Conservation (phyloP, 1,284 basidiomycete genomes). For the Melampsora medusae region DNA sequence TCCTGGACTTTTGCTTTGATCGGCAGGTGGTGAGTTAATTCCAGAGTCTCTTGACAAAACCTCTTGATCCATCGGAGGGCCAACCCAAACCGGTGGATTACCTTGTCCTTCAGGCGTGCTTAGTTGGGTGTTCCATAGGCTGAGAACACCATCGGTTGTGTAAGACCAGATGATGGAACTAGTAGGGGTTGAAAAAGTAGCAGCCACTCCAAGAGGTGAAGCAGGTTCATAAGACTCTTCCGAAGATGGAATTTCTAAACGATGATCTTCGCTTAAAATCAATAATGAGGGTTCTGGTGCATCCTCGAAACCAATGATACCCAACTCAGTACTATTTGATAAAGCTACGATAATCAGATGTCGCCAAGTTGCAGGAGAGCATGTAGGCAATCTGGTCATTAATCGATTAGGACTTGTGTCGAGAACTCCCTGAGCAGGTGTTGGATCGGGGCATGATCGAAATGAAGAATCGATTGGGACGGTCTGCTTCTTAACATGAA, state of each 20-base stretch:
- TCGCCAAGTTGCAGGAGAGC: constrained; percentile 21
- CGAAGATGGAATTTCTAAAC: constrained; percentile 18
- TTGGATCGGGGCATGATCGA: constrained; percentile 11
- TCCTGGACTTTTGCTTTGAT: neutral
- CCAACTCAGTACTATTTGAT: constrained; percentile 30
- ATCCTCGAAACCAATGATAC: constrained; percentile 21
- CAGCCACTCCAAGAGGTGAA: constrained; percentile 26
- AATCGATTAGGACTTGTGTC: constrained; percentile 8
- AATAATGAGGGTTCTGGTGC: constrained; percentile 25
- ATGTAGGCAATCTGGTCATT: constrained; percentile 1
- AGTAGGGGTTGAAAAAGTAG: constrained; percentile 7
- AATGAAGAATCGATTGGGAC: constrained; percentile 2
- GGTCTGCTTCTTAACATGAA: constrained; percentile 23
- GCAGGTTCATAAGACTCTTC: constrained; percentile 33
- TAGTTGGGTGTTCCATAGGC: constrained; percentile 20
- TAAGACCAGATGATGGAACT: constrained; percentile 24
- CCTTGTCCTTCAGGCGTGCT: neutral
- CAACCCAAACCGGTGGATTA: neutral
- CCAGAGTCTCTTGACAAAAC: neutral
- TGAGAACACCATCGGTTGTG: constrained; percentile 39
- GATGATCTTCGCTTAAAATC: constrained; percentile 28
- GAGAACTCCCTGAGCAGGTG: constrained; percentile 11
- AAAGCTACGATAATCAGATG: constrained; percentile 18
- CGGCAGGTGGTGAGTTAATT: neutral
- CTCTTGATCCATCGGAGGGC: neutral